Base-by-base conservation (phyloP, 176 grass and related monocot species). In the Alopecurus myosuroides region DNA sequence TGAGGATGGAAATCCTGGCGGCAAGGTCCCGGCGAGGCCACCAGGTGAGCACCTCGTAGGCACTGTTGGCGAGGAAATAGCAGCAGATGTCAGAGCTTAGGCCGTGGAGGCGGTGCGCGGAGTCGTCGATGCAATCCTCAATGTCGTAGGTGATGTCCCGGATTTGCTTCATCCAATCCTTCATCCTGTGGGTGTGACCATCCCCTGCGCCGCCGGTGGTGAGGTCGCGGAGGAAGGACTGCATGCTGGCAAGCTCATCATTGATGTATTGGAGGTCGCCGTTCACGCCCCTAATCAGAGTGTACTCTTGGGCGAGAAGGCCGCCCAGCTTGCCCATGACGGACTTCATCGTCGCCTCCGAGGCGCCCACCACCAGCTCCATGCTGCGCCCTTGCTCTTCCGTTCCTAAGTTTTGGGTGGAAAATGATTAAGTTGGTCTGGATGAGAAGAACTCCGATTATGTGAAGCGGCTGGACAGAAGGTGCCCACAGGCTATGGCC, bases 261-360 rank as follows among this genome's bases (percentile, higher is more conserved):
- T 19, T 76, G 46, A 76, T 76, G 73, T 76, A 76, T 46, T 76
- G 73, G 26, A 76, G 44, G 48, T 76, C 74, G 48, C 74, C 74
- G 74, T 28, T 33, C 30, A 76, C 74, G 18, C 74, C 74, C 18
- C 49, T 37, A 12, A 68, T 68, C 18, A 68, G 34, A 0, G 65
- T 68, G 65, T 68, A 68, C 34, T 68, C 65, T 2, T 51, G 2
- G 50, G 74, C 45, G 0, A 76, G 30, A 13, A 76, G 74, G 46
- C 74, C 26, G 18, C 74, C 74, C 7, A 76, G 74, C 74, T 76
- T 76, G 9, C 30, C 48, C 74, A 76, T 9, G 29, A 76, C 15
- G 26, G 74, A 33, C 19, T 53, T 76, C 74, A 76, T 53, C 2
- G 74, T 53, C 17, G 61, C 61, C 30, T 64, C 61, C 15, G 74